Evolutionary conservation across 2,329 filamentous ascomycete genomes (phyloP), one percentile per base, ranked within the genome.

Genomic region (Aureobasidium sp.): DNA sequence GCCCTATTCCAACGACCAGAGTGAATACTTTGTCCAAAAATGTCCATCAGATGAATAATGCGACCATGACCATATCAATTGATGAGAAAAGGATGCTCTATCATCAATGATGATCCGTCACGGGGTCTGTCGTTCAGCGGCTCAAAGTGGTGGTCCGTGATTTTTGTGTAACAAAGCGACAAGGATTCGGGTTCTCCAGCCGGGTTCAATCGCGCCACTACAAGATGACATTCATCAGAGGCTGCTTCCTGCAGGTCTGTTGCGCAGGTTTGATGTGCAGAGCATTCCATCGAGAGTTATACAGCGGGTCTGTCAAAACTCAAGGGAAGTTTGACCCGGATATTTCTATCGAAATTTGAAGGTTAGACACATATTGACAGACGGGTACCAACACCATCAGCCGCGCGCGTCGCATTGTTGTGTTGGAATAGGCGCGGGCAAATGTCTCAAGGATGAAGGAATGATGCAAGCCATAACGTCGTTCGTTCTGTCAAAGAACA

Each of bases 271-370:
- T 58, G 55, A 58, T 58, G 29, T 39, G 41, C 55, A 58, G n/a
- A 60, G 57, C 57, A 60, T 60, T 60, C 57, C 57, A 51, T 41
- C 41, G 25, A 44, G n/a, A 31, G 48, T 25, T 39, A 44, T 56
- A 56, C 36, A 53, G 29, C 25, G 39, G 31, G 37, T 20, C n/a
- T 9, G 27, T 25, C 25, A 44, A 8, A 34, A 22, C 31, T 57
- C 17, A 7, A 17, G 11, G 42, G 55, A 37, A 58, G 42, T 39
- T 58, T 15, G 29, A 48, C 42, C 42, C 55, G 55, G 29, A n/a
- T 8, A 25, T 45, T 39, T 48, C 48, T 58, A 20, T 37, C 55
- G 20, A 48, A 34, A 20, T 5, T 37, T 17, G 9, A 47, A 36
- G 42, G 42, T 36, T 22, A 49, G 20, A 25, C 48, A 36, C 57